These are phyloP conservation scores for Russula sp. DNA, from an alignment of 768 basidiomycete species.

Conservation along the genomic window DNA sequence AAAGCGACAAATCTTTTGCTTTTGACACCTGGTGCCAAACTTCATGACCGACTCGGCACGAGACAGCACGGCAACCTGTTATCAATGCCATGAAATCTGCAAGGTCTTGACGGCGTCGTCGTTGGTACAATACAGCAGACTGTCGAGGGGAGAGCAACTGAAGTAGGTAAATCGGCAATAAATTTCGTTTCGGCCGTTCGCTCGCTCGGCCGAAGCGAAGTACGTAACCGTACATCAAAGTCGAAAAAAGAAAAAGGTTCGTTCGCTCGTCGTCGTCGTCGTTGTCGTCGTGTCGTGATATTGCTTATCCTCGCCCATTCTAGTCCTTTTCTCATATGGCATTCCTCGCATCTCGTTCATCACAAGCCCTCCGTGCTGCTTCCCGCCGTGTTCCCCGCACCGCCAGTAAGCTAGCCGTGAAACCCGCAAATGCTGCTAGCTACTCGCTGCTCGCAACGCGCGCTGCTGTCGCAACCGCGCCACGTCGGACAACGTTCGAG, in stretches of 20 bases:
- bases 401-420: slow-evolving; percentile 31
- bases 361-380: slow-evolving; percentile 54
- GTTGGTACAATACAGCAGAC: no score
- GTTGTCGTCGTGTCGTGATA: neutral
- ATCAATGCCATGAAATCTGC: neutral
- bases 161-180: neutral
- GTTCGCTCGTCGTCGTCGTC: neutral
- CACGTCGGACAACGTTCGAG: slow-evolving; percentile 12
- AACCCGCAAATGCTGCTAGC: slow-evolving; percentile 46
- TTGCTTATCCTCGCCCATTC: neutral
- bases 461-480: slow-evolving; percentile 28
- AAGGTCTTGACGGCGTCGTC: neutral
- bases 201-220: neutral
- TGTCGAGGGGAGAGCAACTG: no score
- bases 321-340: slow-evolving; percentile 37
- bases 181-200: neutral
- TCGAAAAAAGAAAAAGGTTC: no score
- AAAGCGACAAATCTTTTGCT: neutral
- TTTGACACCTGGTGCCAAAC: neutral
- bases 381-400: slow-evolving; percentile 59
- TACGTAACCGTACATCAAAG: neutral
- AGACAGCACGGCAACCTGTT: no score
- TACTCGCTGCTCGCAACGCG: slow-evolving; percentile 48
- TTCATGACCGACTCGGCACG: neutral
- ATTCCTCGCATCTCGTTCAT: slow-evolving; percentile 59